These are phyloP conservation scores for Exidia glandulosa DNA, from an alignment of 768 basidiomycete genomes.

Conservation along the genomic window DNA sequence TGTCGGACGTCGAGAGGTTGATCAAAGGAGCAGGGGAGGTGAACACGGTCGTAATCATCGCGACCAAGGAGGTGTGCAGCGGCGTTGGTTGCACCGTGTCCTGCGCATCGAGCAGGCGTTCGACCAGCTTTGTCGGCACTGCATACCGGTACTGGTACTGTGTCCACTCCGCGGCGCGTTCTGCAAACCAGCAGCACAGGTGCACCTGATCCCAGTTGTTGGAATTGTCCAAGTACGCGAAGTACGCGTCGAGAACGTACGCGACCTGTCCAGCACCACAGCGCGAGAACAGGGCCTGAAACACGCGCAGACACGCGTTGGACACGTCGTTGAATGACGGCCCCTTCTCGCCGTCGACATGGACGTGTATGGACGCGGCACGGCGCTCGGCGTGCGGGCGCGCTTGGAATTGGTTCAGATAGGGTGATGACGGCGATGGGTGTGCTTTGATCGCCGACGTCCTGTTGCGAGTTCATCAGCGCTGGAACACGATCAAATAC, in stretches of 20 bases:
- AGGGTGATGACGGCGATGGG: conserved; percentile 50
- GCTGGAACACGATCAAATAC: neutral
- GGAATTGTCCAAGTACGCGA: conserved; percentile 53
- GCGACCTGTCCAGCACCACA: conserved; percentile 68
- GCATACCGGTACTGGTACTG: conserved; percentile 91
- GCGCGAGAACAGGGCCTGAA: conserved; percentile 63
- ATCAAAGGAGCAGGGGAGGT: conserved; percentile 72
- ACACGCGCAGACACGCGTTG: conserved; percentile 57
- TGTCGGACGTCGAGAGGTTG: conserved; percentile 84
- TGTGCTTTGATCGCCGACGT: conserved; percentile 53
- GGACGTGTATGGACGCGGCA: conserved; percentile 81
- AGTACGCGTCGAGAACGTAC: conserved; percentile 57
- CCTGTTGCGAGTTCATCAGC: conserved; percentile 25
- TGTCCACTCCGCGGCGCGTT: conserved; percentile 72
- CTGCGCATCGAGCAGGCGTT: conserved; percentile 55
- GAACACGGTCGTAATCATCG: conserved; percentile 78
- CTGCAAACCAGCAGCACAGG: conserved; percentile 75
- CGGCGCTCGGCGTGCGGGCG: conserved; percentile 69
- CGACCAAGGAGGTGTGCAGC: conserved; percentile 50
- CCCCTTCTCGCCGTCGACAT: conserved; percentile 80
- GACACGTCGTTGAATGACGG: conserved; percentile 66
- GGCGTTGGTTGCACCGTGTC: conserved; percentile 36
- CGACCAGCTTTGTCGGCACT: conserved; percentile 75
- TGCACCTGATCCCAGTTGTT: conserved; percentile 55
- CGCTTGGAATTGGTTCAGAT: conserved; percentile 74